phyloP scores from a whole-genome alignment of 148 eudicot species.

The Heliamphora exappendiculata region DNA sequence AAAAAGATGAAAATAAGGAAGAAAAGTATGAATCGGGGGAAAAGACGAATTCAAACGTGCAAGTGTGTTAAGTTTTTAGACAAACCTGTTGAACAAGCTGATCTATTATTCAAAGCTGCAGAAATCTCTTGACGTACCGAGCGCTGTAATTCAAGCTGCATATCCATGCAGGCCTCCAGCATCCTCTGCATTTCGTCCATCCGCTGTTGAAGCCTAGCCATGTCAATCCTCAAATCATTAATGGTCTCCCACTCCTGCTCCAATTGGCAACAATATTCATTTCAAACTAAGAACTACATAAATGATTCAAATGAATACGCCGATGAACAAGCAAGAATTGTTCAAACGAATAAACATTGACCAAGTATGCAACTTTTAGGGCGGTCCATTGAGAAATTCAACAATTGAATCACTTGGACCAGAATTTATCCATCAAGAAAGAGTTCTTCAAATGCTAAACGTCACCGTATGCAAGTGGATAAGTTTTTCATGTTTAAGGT shows the following conservation, averaged over 20 bases:
- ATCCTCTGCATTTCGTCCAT: conserved; percentile 82
- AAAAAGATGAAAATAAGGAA: background rate
- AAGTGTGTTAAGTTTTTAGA: background rate
- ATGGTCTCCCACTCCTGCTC: conserved; percentile 76
- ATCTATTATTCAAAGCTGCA: conserved; percentile 66
- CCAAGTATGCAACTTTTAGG: background rate
- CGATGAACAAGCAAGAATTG: background rate
- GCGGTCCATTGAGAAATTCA: background rate
- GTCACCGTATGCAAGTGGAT: background rate
- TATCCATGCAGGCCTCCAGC: conserved; percentile 92
- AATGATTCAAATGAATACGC: background rate
- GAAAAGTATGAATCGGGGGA: background rate
- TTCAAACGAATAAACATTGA: background rate
- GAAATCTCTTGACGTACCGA: conserved; percentile 68
- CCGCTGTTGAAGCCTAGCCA: conserved; percentile 79
- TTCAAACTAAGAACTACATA: background rate
- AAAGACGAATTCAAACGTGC: too few relatives aligned
- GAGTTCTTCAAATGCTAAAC: background rate
- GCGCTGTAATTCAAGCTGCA: conserved; percentile 87
- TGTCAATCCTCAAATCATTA: conserved; percentile 72
- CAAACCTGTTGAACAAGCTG: conserved; percentile 39
- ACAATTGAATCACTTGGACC: background rate
- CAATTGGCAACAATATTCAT: background rate
- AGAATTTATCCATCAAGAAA: background rate
- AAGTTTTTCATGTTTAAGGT: background rate